Conservation (phyloP, 371 early-diverging fungal species). For the Polyrhizophydium stewartii region DNA sequence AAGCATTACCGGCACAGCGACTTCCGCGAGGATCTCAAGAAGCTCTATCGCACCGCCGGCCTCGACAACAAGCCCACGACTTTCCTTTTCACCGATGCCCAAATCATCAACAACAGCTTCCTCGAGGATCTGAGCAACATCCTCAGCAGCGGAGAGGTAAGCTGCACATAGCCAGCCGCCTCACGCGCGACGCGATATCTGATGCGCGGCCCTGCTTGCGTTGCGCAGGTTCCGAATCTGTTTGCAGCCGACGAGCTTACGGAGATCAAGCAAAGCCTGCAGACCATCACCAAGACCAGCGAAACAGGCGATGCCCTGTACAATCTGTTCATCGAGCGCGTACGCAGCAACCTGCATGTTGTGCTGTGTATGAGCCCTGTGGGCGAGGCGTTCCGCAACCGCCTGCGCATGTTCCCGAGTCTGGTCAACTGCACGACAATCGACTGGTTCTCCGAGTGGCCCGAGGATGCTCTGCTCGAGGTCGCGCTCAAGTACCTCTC, state of each 20-base stretch:
- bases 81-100: slow-evolving; percentile 49
- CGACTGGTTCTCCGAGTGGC: slow-evolving; percentile 59
- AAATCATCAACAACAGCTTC: slow-evolving; percentile 38
- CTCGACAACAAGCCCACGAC: slow-evolving; percentile 39
- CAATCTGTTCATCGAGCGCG: slow-evolving; percentile 45
- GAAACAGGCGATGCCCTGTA: slow-evolving; percentile 37
- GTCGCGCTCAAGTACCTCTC: slow-evolving; percentile 46
- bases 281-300: slow-evolving; percentile 13
- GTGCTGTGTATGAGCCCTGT: slow-evolving; percentile 54
- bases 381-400: slow-evolving; percentile 49
- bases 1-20: slow-evolving; percentile 49
- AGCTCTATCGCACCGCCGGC: slow-evolving; percentile 40
- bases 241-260: slow-evolving; percentile 44
- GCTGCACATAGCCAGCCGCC: neutral
- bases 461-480: slow-evolving; percentile 52
- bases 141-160: slow-evolving; percentile 48
- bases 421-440: slow-evolving; percentile 52
- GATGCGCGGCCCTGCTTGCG: no score
- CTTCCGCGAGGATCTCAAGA: slow-evolving; percentile 53
- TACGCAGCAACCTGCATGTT: slow-evolving; percentile 45
- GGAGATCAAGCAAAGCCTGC: slow-evolving; percentile 40
- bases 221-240: slow-evolving; percentile 39
- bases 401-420: slow-evolving; percentile 51
- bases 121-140: slow-evolving; percentile 51
- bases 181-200: no score